Evolutionary conservation across 345 rosid genomes (phyloP).

Genomic region (Trapa bicornis): DNA sequence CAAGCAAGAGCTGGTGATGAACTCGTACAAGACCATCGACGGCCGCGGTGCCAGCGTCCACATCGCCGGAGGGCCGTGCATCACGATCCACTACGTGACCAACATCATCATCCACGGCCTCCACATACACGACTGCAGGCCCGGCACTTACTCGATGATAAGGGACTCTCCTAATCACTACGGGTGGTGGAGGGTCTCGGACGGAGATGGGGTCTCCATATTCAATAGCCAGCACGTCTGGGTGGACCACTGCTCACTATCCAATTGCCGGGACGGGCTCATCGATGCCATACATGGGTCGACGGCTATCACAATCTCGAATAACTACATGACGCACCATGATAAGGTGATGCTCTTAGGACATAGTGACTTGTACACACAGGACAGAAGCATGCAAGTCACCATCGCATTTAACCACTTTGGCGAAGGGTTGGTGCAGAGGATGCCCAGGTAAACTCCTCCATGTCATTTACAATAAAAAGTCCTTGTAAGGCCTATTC

Average conservation of each 20-base stretch:
- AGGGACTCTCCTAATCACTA: conserved; percentile 44
- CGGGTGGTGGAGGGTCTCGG: conserved; percentile 42
- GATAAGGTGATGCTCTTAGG: conserved; percentile 79
- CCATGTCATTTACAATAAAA: too few species aligned
- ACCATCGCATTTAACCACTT: too few species aligned
- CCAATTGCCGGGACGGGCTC: conserved; percentile 61
- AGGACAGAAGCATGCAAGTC: conserved; percentile 22
- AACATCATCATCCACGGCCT: conserved; percentile 68
- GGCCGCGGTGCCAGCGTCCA: conserved; percentile 82
- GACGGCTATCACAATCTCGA: conserved; percentile 67
- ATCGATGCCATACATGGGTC: conserved; percentile 72
- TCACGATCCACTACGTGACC: conserved; percentile 44
- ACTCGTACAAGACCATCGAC: conserved; percentile 64
- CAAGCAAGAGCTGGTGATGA: conserved; percentile 46
- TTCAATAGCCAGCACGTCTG: conserved; percentile 42
- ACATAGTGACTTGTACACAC: conserved; percentile 48
- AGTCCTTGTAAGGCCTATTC: too few species aligned
- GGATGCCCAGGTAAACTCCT: conserved; percentile 56
- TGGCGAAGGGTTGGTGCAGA: conserved; percentile 3
- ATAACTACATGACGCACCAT: conserved; percentile 71
- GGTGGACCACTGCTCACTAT: conserved; percentile 69
- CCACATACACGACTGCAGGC: conserved; percentile 66
- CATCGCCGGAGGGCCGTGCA: conserved; percentile 61
- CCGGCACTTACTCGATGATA: conserved; percentile 27
- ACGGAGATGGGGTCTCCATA: conserved; percentile 58